A percentile compares a stretch with the other conserved stretches of the same genome.
phyloP scores from a whole-genome alignment of 1,284 basidiomycete genomes.

The Trichosporon coremiiforme region DNA sequence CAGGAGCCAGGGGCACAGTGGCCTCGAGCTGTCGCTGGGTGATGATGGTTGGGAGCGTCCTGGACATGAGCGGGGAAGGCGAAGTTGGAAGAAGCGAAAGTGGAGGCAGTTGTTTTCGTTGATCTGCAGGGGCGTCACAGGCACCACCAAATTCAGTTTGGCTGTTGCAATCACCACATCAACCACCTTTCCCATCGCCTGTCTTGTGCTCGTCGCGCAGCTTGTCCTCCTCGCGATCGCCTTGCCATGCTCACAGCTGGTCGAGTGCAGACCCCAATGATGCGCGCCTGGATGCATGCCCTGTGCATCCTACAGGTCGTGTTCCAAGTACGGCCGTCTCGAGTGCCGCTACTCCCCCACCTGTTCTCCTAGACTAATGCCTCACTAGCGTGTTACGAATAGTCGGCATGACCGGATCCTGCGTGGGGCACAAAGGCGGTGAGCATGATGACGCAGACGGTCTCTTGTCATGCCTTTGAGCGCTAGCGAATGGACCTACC shows the following conservation, averaged over 20 bases:
- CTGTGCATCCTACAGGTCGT: neutral
- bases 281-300: neutral
- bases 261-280: neutral
- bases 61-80: slow-evolving; percentile 13
- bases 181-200: neutral
- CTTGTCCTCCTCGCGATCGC: neutral
- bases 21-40: slow-evolving; percentile 15
- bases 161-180: neutral
- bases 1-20: slow-evolving; percentile 15
- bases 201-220: neutral
- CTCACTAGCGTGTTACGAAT: neutral
- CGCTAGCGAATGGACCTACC: neutral
- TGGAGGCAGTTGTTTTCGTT: slow-evolving; percentile 13
- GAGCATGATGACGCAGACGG: neutral
- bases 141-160: neutral
- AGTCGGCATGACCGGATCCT: neutral
- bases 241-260: neutral
- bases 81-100: slow-evolving; percentile 17
- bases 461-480: neutral
- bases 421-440: neutral
- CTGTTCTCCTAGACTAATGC: neutral
- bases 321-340: too few species aligned
- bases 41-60: slow-evolving; percentile 20
- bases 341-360: too few species aligned
- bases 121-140: neutral